Evolutionary conservation across 768 basidiomycete genomes (phyloP).

Genomic region (Suillus discolor): DNA sequence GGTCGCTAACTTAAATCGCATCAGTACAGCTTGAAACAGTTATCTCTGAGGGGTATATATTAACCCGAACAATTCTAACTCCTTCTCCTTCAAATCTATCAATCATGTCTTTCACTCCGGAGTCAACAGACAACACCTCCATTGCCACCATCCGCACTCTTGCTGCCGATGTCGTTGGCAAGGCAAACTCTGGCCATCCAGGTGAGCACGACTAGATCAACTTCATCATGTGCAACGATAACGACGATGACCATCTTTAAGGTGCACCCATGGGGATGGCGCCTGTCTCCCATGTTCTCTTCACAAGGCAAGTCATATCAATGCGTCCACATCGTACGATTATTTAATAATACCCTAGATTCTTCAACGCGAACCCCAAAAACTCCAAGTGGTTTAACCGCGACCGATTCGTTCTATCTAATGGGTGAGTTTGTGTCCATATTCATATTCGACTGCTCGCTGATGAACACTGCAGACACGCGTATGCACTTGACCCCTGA

Average conservation of each 20-base stretch:
- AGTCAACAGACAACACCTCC: slow-evolving; percentile 53
- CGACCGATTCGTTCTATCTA: slow-evolving; percentile 96
- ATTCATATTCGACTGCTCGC: slow-evolving; percentile 9
- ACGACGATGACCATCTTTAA: slow-evolving; percentile 24
- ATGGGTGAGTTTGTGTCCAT: slow-evolving; percentile 63
- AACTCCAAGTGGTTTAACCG: slow-evolving; percentile 94
- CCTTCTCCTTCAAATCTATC: slow-evolving; percentile 17
- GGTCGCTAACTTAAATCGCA: not conserved
- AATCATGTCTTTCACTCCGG: slow-evolving; percentile 43
- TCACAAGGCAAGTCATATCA: slow-evolving; percentile 55
- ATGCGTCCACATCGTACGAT: not conserved
- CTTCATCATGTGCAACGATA: slow-evolving; percentile 11
- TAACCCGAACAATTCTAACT: slow-evolving; percentile 13
- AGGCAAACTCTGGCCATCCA: slow-evolving; percentile 94
- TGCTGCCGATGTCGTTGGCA: slow-evolving; percentile 74
- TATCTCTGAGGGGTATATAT: slow-evolving; percentile 2
- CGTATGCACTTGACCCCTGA: slow-evolving; percentile 48
- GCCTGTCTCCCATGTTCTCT: slow-evolving; percentile 78
- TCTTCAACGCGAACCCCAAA: slow-evolving; percentile 87
- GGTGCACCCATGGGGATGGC: slow-evolving; percentile 97
- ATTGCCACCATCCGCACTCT: slow-evolving; percentile 77
- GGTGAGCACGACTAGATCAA: slow-evolving; percentile 44
- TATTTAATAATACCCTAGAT: slow-evolving; percentile 42
- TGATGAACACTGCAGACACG: slow-evolving; percentile 53
- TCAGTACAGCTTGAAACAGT: not conserved